These are phyloP conservation scores for Akanthomyces uredinophilus DNA, from an alignment of 2,329 filamentous ascomycete species.

Conservation along the genomic window DNA sequence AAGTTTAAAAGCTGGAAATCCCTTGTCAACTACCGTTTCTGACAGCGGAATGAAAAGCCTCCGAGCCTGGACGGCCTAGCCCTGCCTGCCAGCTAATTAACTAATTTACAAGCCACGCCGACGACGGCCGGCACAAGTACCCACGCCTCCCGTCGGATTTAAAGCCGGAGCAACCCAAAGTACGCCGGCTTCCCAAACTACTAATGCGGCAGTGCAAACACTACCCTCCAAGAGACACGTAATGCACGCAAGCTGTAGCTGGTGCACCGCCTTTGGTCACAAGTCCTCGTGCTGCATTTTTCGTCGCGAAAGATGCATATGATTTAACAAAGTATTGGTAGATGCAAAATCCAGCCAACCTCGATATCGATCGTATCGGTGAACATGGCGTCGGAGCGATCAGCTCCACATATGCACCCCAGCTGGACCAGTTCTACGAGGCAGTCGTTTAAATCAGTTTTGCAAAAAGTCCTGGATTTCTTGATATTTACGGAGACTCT, in stretches of 20 bases:
- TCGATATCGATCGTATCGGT: too few relatives aligned
- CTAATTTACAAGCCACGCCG: slow-evolving; percentile 5
- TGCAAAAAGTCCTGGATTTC: too few relatives aligned
- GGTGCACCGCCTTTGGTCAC: too few relatives aligned
- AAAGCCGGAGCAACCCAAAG: not conserved
- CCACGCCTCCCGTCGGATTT: slow-evolving; percentile 10
- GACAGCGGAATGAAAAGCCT: not conserved
- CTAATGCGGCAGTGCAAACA: not conserved
- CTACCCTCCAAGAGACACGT: not conserved
- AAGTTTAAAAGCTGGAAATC: not conserved
- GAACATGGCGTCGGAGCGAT: too few relatives aligned
- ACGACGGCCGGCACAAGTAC: slow-evolving; percentile 12
- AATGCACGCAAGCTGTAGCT: too few relatives aligned
- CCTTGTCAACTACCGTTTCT: too few relatives aligned
- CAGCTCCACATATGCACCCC: not conserved
- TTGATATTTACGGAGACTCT: not conserved
- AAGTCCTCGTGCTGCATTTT: too few relatives aligned
- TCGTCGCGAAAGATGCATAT: too few relatives aligned
- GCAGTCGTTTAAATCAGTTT: not conserved
- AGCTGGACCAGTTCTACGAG: not conserved
- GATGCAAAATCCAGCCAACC: too few relatives aligned
- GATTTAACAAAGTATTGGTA: too few relatives aligned
- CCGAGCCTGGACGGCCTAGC: not conserved
- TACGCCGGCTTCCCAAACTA: not conserved
- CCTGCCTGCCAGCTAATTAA: not conserved